Conservation (phyloP, 495 filamentous ascomycete genomes). For the Pyrenula massariospora region DNA sequence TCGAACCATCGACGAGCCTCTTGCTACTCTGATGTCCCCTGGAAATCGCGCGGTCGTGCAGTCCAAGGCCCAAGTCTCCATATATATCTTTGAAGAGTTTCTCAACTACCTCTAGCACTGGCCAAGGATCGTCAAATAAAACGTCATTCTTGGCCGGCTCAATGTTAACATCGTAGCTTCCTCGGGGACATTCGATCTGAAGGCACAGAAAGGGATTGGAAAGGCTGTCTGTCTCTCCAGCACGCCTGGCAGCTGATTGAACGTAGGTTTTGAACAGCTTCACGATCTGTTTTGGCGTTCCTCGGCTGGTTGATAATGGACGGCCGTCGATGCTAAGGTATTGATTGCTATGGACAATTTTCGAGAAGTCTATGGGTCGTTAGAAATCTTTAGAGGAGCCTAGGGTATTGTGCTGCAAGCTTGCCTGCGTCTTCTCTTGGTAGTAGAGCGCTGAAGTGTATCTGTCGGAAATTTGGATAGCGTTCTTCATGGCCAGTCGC, state of each 20-base stretch:
- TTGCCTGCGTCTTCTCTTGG: too few species aligned
- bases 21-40: not conserved
- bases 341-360: slow-evolving; percentile 43
- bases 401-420: too few species aligned
- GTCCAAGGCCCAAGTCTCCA: slow-evolving; percentile 24
- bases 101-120: slow-evolving; percentile 40
- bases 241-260: slow-evolving; percentile 21
- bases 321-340: slow-evolving; percentile 71
- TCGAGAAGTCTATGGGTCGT: slow-evolving; percentile 29
- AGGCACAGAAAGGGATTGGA: slow-evolving; percentile 64
- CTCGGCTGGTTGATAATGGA: slow-evolving; percentile 52
- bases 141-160: slow-evolving; percentile 89
- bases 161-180: slow-evolving; percentile 77
- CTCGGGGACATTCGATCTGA: slow-evolving; percentile 56
- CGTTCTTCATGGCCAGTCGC: too few species aligned
- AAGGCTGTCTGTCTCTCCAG: slow-evolving; percentile 9
- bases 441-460: too few species aligned
- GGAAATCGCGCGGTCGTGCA: not conserved
- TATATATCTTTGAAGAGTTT: slow-evolving; percentile 44
- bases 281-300: slow-evolving; percentile 55
- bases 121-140: slow-evolving; percentile 53
- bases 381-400: not conserved
- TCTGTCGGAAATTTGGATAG: too few species aligned
- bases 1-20: not conserved
- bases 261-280: slow-evolving; percentile 47